These are phyloP conservation scores for Neophaeococcomyces mojaviensis DNA, from an alignment of 2,329 filamentous ascomycete genomes.

Conservation along the genomic window DNA sequence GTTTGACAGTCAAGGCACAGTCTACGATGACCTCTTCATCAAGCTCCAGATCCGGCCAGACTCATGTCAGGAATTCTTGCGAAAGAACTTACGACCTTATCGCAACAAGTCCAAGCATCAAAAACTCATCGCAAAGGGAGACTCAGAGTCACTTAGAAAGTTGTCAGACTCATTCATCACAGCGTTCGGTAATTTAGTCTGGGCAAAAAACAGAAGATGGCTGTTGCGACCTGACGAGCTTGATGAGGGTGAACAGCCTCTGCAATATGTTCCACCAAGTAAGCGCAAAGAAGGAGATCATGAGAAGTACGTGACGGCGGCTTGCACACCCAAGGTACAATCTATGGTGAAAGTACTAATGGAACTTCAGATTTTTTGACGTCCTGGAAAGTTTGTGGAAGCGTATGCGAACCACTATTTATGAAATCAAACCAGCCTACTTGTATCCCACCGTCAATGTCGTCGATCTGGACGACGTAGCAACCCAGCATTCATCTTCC, in stretches of 20 bases:
- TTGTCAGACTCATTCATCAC: slow-evolving; percentile 11
- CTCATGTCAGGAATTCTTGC: slow-evolving; percentile 13
- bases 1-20: background rate
- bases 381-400: slow-evolving; percentile 15
- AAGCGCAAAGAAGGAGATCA: slow-evolving; percentile 5
- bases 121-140: slow-evolving; percentile 8
- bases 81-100: slow-evolving; percentile 11
- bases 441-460: background rate
- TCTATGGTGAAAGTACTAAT: background rate
- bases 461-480: background rate
- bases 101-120: slow-evolving; percentile 13
- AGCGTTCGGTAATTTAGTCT: slow-evolving; percentile 14
- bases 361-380: slow-evolving; percentile 10
- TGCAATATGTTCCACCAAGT: slow-evolving; percentile 11
- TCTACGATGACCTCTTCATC: slow-evolving; percentile 10
- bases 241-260: slow-evolving; percentile 10
- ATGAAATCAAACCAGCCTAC: slow-evolving; percentile 6
- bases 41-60: slow-evolving; percentile 16
- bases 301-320: slow-evolving; percentile 6
- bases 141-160: background rate
- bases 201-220: slow-evolving; percentile 14
- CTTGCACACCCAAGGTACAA: too few species aligned
- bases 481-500: background rate
- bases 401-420: slow-evolving; percentile 17
- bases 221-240: slow-evolving; percentile 11